Evolutionary conservation across 2,329 filamentous ascomycete genomes (phyloP), one percentile per base, ranked within the genome.

Genomic region (Blumeria graminis): DNA sequence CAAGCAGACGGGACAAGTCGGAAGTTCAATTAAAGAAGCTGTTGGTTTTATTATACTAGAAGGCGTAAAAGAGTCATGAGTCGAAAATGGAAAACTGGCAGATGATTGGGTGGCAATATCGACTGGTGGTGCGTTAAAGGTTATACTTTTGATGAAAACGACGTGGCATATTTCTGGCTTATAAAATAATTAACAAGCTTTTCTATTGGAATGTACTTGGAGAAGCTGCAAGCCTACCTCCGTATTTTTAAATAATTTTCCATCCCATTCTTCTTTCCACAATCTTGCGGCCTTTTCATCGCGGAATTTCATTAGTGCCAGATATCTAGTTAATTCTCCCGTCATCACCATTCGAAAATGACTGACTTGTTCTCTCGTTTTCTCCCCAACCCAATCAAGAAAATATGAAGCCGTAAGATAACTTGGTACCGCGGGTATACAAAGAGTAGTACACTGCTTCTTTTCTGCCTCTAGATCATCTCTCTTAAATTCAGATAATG

Each of bases 271-370:
- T 59, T 75, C 79, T 64, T 85, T 82, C 83, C 90, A 98, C 55
- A 80, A 76, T 63, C 75, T 80, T 13, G 92, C 92, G 60, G 78
- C 79, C 63, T 76, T 78, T 34, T 77, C 77, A 61, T 84, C 81
- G 52, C 86, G 77, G 66, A 96, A 95, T 70, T 94, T 95, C 77
- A 98, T 84, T 59, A 98, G 73, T 32, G 94, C 90, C 74, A 98
- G 84, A 70, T 96, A 96, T 59, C 89, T 80, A 68, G 93, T 95
- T 68, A 87, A 82, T 60, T 82, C 77, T 56, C 83, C 84, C 1
- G 92, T 96, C 73, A 88, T 82, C 57, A 98, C 85, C 78, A 98
- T 87, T 56, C 92, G 76, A 66, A 94, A 94, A 71, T 98, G 92
- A 63, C 84, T 92, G 58, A 98, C 86, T 58, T 89, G 78, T 57